These are phyloP conservation scores for Lachancea thermotolerans DNA, from an alignment of 805 yeast species.

Conservation along the genomic window DNA sequence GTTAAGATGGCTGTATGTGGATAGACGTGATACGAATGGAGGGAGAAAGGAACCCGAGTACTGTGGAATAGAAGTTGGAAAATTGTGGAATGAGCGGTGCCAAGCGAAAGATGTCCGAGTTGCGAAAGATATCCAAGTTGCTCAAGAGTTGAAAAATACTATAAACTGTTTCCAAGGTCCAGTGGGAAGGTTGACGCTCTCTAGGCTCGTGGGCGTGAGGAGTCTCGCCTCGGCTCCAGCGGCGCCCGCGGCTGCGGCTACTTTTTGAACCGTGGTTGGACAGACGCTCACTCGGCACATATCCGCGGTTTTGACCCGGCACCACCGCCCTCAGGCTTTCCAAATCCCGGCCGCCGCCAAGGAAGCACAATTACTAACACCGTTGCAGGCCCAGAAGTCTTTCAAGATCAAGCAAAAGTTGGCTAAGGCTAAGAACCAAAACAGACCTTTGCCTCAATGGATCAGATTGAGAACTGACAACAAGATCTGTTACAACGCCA, in stretches of 20 bases:
- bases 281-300: too few relatives aligned
- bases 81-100: not conserved
- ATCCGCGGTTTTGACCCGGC: not conserved
- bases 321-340: not conserved
- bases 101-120: not conserved
- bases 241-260: too few relatives aligned
- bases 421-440: conserved; percentile 97
- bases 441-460: conserved; percentile 99
- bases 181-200: too few relatives aligned
- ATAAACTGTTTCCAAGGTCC: too few relatives aligned
- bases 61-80: not conserved
- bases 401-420: conserved; percentile 97
- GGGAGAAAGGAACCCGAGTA: not conserved
- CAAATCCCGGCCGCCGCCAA: not conserved
- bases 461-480: conserved; percentile 96
- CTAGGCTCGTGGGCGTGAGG: too few relatives aligned
- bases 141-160: too few relatives aligned
- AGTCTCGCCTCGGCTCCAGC: too few relatives aligned
- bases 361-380: conserved; percentile 3
- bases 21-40: not conserved
- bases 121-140: not conserved
- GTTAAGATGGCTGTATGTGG: conserved; percentile 9
- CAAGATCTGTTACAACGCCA: conserved; percentile 98
- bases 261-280: too few relatives aligned
- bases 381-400: conserved; percentile 78